Conservation (phyloP, 441 rosid species). For the Erodium trifolium region DNA sequence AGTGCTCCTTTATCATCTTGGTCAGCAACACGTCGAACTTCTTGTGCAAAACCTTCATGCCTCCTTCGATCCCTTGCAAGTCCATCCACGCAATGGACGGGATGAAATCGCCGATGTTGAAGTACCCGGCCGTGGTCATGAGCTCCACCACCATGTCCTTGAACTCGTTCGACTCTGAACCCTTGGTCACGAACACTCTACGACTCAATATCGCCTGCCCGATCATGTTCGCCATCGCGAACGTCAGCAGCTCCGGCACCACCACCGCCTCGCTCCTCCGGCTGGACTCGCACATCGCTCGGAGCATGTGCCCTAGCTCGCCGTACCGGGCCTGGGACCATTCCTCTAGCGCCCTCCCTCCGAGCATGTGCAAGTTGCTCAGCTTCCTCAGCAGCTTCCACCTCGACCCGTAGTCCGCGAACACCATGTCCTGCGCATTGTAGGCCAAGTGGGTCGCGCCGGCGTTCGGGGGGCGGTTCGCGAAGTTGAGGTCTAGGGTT, state of each 20-base stretch:
- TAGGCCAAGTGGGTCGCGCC: slow-evolving; percentile 49
- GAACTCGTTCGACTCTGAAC: slow-evolving; percentile 44
- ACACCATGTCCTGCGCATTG: slow-evolving; percentile 46
- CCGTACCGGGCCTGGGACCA: slow-evolving; percentile 31
- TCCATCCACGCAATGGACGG: slow-evolving; percentile 64
- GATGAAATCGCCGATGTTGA: slow-evolving; percentile 56
- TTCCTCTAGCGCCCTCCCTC: slow-evolving; percentile 47
- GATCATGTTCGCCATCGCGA: slow-evolving; percentile 47
- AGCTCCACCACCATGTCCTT: slow-evolving; percentile 68
- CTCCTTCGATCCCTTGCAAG: slow-evolving; percentile 46
- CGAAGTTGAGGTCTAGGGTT: slow-evolving; percentile 44
- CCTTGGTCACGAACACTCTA: slow-evolving; percentile 41
- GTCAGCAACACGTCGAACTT: slow-evolving; percentile 38
- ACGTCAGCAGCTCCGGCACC: slow-evolving; percentile 39
- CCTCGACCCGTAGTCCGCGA: slow-evolving; percentile 43
- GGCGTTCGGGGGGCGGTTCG: slow-evolving; percentile 44
- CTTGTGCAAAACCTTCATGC: slow-evolving; percentile 50
- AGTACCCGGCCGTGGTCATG: slow-evolving; percentile 48
- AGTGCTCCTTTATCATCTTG: slow-evolving; percentile 43
- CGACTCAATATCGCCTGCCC: slow-evolving; percentile 46
- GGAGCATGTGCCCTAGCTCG: slow-evolving; percentile 44
- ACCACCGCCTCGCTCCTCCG: slow-evolving; percentile 27
- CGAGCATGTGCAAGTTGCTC: slow-evolving; percentile 53
- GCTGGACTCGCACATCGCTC: slow-evolving; percentile 36
- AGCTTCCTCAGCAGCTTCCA: slow-evolving; percentile 49